phyloP scores from a whole-genome alignment of 768 basidiomycete genomes.

The Termitomyces sp. region DNA sequence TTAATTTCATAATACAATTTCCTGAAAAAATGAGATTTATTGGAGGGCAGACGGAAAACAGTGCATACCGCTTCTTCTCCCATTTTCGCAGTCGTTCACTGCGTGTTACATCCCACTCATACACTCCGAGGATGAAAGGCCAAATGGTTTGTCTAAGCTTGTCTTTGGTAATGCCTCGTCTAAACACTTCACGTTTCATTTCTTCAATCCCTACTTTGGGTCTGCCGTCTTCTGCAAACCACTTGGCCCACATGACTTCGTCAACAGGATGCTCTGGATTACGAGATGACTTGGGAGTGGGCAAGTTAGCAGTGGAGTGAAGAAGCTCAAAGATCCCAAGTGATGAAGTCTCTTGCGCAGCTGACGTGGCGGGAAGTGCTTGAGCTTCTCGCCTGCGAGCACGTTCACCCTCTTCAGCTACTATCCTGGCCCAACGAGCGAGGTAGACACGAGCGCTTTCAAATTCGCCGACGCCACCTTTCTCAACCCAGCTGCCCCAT shows the following conservation, averaged over 20 bases:
- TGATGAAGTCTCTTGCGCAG: slow-evolving; percentile 64
- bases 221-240: slow-evolving; percentile 73
- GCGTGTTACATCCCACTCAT: slow-evolving; percentile 71
- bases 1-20: slow-evolving; percentile 68
- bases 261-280: slow-evolving; percentile 78
- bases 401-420: slow-evolving; percentile 96
- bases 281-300: slow-evolving; percentile 78
- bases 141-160: slow-evolving; percentile 72
- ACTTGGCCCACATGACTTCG: slow-evolving; percentile 65
- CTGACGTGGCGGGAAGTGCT: slow-evolving; percentile 49
- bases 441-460: slow-evolving; percentile 96
- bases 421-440: slow-evolving; percentile 94
- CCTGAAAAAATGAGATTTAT: slow-evolving; percentile 30
- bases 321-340: slow-evolving; percentile 87
- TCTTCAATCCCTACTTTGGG: slow-evolving; percentile 64
- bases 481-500: slow-evolving; percentile 93
- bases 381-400: slow-evolving; percentile 80
- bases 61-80: slow-evolving; percentile 55
- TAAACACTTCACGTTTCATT: slow-evolving; percentile 76
- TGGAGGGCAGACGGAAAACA: not conserved
- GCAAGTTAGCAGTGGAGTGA: slow-evolving; percentile 74
- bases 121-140: slow-evolving; percentile 87
- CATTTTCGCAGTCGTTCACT: slow-evolving; percentile 58
- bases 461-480: slow-evolving; percentile 91
- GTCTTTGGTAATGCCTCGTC: slow-evolving; percentile 60